phyloP scores from a whole-genome alignment of 177 flowering plant species.

The Vitis hybrid region DNA sequence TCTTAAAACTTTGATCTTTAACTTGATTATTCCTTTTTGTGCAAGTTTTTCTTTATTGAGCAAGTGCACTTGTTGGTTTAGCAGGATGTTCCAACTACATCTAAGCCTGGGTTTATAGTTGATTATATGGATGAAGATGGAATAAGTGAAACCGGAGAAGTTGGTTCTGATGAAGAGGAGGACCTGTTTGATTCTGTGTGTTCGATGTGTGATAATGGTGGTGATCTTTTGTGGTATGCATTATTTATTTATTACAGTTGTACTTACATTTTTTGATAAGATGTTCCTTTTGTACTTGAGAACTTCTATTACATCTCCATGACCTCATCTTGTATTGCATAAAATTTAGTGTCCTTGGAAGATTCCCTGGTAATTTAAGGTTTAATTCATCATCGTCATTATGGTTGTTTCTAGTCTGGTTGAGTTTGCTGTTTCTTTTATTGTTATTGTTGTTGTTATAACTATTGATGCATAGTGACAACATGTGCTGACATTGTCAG shows the following conservation, averaged over 20 bases:
- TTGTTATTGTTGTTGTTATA: background rate
- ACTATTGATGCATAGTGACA: background rate
- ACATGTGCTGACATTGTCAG: background rate
- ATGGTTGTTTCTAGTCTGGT: background rate
- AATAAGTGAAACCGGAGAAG: slow-evolving; percentile 23
- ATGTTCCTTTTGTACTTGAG: background rate
- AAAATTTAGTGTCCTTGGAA: background rate
- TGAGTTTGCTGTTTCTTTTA: background rate
- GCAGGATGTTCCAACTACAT: slow-evolving; percentile 35
- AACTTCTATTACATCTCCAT: background rate
- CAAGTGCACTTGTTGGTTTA: background rate
- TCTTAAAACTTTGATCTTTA: background rate
- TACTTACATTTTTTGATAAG: background rate
- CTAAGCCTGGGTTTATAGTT: slow-evolving; percentile 39
- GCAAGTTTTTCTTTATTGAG: background rate
- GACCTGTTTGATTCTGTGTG: slow-evolving; percentile 72
- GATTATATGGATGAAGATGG: slow-evolving; percentile 35
- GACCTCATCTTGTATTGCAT: background rate
- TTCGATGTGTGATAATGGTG: slow-evolving; percentile 91
- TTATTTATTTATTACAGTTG: background rate
- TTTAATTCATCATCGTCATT: background rate
- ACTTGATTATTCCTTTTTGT: background rate
- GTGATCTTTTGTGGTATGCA: slow-evolving; percentile 65
- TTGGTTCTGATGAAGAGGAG: slow-evolving; percentile 39
- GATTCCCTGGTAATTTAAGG: background rate